Conservation (phyloP, 2,329 filamentous ascomycete species). For the Nemania abortiva region DNA sequence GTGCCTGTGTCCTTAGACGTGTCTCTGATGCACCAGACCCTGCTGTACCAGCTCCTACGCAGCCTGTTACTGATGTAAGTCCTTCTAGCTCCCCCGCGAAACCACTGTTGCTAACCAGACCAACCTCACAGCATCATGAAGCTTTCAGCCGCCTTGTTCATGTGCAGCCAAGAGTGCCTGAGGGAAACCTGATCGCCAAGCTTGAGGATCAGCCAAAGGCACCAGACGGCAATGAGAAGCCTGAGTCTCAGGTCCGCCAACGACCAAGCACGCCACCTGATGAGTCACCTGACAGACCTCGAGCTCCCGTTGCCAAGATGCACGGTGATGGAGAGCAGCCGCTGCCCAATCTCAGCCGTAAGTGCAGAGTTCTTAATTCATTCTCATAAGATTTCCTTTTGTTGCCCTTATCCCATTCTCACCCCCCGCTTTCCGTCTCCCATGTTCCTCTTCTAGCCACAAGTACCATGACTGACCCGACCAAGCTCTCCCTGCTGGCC, state of each 20-base stretch:
- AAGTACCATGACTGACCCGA: background rate
- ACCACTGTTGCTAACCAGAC: too few species aligned
- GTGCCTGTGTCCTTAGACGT: too few species aligned
- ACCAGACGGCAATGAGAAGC: background rate
- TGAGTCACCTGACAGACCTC: background rate
- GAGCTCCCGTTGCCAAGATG: slow-evolving; percentile 9
- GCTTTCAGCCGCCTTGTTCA: too few species aligned
- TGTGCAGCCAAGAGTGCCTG: too few species aligned
- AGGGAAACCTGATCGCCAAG: too few species aligned
- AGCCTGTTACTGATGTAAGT: too few species aligned
- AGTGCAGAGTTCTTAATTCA: background rate
- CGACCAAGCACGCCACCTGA: too few species aligned
- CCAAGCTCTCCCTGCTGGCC: background rate
- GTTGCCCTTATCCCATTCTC: background rate
- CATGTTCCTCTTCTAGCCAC: background rate
- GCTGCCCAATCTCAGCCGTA: background rate
- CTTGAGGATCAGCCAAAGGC: background rate
- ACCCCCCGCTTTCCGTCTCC: background rate
- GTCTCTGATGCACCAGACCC: too few species aligned
- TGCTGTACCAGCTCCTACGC: too few species aligned
- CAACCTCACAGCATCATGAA: too few species aligned
- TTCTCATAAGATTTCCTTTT: background rate
- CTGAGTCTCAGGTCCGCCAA: background rate
- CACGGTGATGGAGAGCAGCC: background rate
- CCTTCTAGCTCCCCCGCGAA: too few species aligned